A percentile compares a stretch with the other conserved stretches of the same genome.
phyloP scores from a whole-genome alignment of 1,284 basidiomycete species.

The Naganishia liquefaciens region DNA sequence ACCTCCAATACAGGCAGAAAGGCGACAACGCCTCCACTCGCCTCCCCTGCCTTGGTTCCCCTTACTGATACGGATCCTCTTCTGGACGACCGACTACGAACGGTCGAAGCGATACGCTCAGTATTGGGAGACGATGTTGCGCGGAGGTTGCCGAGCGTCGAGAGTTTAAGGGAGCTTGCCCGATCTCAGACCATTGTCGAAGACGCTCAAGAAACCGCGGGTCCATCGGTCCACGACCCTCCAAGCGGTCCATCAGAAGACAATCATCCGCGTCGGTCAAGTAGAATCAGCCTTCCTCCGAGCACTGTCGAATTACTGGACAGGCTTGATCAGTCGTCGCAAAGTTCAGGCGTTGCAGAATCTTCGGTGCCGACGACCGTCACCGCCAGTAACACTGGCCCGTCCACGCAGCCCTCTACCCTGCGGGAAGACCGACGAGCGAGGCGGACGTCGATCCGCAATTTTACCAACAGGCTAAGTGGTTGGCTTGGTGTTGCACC shows the following conservation, averaged over 20 bases:
- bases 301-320: constrained; percentile 26
- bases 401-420: neutral
- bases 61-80: constrained; percentile 39
- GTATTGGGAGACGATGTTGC: constrained; percentile 38
- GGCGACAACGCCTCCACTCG: neutral
- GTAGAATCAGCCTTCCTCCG: constrained; percentile 7
- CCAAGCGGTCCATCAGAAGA: constrained; percentile 14
- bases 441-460: constrained; percentile 11
- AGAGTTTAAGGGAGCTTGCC: constrained; percentile 5
- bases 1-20: neutral
- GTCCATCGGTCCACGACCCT: neutral
- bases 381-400: neutral
- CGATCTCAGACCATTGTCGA: neutral
- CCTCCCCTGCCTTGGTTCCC: constrained; percentile 23
- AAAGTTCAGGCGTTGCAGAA: neutral
- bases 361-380: neutral
- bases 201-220: neutral
- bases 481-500: constrained; percentile 17
- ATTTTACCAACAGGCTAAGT: constrained; percentile 19
- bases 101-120: constrained; percentile 41
- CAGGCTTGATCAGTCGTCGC: constrained; percentile 15
- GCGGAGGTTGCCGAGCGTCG: constrained; percentile 23
- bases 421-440: neutral
- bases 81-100: constrained; percentile 40
- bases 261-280: neutral